Evolutionary conservation across 1,139 yeast species (phyloP).

Genomic region (Meyerozyma sp.): DNA sequence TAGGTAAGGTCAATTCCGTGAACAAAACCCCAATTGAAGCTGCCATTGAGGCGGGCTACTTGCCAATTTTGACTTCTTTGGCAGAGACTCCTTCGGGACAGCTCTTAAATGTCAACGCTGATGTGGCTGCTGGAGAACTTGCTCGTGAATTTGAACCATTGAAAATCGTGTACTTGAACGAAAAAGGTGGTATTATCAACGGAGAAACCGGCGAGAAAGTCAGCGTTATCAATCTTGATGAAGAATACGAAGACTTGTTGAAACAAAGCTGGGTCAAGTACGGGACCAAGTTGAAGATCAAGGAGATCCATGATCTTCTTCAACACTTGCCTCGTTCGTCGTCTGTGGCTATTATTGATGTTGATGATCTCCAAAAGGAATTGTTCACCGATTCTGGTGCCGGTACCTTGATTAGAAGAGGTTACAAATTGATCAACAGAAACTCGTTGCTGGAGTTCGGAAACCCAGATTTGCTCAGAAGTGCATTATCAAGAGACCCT

Average conservation of each 20-base stretch:
- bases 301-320: constrained; percentile 89
- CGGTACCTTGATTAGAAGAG: constrained; percentile 96
- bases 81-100: constrained; percentile 98
- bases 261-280: constrained; percentile 97
- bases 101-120: constrained; percentile 94
- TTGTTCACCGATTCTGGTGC: constrained; percentile 98
- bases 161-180: constrained; percentile 92
- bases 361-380: constrained; percentile 92
- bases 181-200: constrained; percentile 94
- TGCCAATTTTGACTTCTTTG: constrained; percentile 91
- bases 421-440: constrained; percentile 78
- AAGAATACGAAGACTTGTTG: constrained; percentile 86
- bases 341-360: constrained; percentile 95
- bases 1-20: constrained; percentile 82
- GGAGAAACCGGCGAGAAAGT: constrained; percentile 90
- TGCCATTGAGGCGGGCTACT: constrained; percentile 90
- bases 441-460: constrained; percentile 67
- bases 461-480: constrained; percentile 69
- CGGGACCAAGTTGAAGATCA: constrained; percentile 94
- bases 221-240: constrained; percentile 87
- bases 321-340: constrained; percentile 95
- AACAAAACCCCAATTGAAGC: constrained; percentile 92
- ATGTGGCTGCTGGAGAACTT: constrained; percentile 97
- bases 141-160: constrained; percentile 96
- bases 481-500: constrained; percentile 71